These are phyloP conservation scores for Castanea sativa DNA, from an alignment of 306 rosid genomes.

Conservation along the genomic window DNA sequence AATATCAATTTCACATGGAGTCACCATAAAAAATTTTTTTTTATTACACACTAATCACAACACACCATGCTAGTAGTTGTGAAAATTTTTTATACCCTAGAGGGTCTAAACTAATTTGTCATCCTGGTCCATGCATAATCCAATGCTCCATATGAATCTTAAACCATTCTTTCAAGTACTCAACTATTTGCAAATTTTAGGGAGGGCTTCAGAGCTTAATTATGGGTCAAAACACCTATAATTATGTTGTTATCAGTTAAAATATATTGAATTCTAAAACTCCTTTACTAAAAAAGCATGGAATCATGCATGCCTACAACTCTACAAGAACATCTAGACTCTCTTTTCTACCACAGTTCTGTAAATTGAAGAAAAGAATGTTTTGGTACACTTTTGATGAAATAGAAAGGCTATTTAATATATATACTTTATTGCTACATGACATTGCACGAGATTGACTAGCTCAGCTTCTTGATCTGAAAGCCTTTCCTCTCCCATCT, in stretches of 20 bases:
- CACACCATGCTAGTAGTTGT: too few species aligned
- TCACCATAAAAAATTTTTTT: too few species aligned
- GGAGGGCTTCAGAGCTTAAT: too few species aligned
- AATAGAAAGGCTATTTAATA: neutral
- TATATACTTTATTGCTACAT: neutral
- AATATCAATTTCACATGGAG: too few species aligned
- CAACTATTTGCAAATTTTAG: too few species aligned
- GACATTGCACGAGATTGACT: slow-evolving; percentile 3
- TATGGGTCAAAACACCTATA: too few species aligned
- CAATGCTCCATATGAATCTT: too few species aligned
- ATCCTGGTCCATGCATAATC: too few species aligned
- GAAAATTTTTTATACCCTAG: neutral
- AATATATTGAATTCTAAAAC: neutral
- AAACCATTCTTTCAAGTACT: too few species aligned
- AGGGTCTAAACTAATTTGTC: too few species aligned
- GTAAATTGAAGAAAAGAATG: slow-evolving; percentile 44
- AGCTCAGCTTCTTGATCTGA: neutral
- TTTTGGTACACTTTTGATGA: neutral
- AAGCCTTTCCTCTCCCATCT: slow-evolving; percentile 8
- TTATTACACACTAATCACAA: too few species aligned
- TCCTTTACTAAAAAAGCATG: slow-evolving; percentile 10
- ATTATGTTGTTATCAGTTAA: neutral
- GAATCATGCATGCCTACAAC: slow-evolving; percentile 7
- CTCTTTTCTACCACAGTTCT: neutral
- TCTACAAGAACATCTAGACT: neutral